Percentiles rank a stretch among this genome's conserved stretches.
Conservation (phyloP, 208 protist genomes). For the Trypanosoma rangeli region DNA sequence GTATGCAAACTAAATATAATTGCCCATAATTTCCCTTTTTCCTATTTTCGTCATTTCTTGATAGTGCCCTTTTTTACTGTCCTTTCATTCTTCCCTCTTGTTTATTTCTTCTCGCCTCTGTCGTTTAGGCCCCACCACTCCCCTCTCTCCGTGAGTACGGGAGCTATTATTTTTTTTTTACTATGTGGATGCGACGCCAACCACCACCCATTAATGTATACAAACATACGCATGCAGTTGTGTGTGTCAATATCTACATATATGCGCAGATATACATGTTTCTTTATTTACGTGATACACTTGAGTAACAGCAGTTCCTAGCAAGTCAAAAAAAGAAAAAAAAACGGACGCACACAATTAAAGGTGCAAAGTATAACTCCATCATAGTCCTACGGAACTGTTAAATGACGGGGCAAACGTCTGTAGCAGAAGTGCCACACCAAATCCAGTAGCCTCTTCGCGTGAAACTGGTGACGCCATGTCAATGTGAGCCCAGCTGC, state of each 20-base stretch:
- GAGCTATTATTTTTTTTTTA: background rate
- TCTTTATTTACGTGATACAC: too few relatives aligned
- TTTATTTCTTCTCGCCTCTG: slow-evolving; percentile 3
- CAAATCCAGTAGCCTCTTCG: slow-evolving; percentile 75
- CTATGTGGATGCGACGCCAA: too few relatives aligned
- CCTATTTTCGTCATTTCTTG: background rate
- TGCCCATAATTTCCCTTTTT: slow-evolving; percentile 2
- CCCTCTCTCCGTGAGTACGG: background rate
- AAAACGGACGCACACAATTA: background rate
- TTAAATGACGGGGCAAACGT: slow-evolving; percentile 34
- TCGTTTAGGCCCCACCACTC: slow-evolving; percentile 1
- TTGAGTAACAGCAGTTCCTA: background rate
- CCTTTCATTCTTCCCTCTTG: slow-evolving; percentile 8
- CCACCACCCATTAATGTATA: too few relatives aligned
- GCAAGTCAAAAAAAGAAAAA: background rate
- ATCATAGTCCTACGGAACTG: background rate
- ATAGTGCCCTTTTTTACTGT: background rate
- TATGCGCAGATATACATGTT: background rate
- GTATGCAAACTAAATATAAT: background rate
- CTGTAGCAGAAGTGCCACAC: slow-evolving; percentile 66
- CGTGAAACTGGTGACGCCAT: slow-evolving; percentile 66
- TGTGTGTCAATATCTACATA: background rate
- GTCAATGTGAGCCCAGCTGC: slow-evolving; percentile 88
- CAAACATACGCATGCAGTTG: background rate
- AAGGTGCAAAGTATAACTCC: background rate